Conservation (phyloP, 257 asterid genomes). For the Handroanthus guayacan region DNA sequence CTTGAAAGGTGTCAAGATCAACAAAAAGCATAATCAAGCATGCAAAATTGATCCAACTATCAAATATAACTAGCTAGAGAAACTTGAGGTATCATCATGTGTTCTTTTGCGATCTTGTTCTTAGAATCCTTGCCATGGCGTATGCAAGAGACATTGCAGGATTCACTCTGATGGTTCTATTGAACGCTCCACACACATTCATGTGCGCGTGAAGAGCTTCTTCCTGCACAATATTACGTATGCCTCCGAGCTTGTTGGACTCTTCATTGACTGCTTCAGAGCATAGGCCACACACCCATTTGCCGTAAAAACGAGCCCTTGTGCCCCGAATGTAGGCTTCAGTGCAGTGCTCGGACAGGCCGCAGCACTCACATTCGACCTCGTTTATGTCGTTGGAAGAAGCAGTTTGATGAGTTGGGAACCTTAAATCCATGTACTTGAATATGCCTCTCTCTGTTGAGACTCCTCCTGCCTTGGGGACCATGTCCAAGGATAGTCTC, state of each 20-base stretch:
- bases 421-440: conserved; percentile 58
- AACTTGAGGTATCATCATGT: not conserved
- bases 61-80: not conserved
- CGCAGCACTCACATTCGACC: conserved; percentile 59
- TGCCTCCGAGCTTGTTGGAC: conserved; percentile 51
- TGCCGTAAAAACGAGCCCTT: conserved; percentile 57
- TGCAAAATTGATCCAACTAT: not conserved
- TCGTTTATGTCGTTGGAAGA: conserved; percentile 37
- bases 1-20: not conserved
- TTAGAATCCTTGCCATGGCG: conserved; percentile 52
- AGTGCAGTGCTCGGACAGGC: conserved; percentile 56
- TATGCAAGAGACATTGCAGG: conserved; percentile 59
- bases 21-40: not conserved
- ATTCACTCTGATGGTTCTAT: conserved; percentile 45
- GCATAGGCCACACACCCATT: conserved; percentile 62
- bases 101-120: conserved; percentile 38
- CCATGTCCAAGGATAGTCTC: conserved; percentile 60
- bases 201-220: conserved; percentile 53
- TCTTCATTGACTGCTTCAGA: conserved; percentile 56
- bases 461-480: conserved; percentile 40
- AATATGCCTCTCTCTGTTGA: conserved; percentile 49
- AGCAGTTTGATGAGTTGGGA: conserved; percentile 38
- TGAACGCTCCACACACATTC: conserved; percentile 47
- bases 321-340: conserved; percentile 44
- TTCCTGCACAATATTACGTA: conserved; percentile 44